Conservation (phyloP, 306 rosid species). For the Casuarina equisetifolia region DNA sequence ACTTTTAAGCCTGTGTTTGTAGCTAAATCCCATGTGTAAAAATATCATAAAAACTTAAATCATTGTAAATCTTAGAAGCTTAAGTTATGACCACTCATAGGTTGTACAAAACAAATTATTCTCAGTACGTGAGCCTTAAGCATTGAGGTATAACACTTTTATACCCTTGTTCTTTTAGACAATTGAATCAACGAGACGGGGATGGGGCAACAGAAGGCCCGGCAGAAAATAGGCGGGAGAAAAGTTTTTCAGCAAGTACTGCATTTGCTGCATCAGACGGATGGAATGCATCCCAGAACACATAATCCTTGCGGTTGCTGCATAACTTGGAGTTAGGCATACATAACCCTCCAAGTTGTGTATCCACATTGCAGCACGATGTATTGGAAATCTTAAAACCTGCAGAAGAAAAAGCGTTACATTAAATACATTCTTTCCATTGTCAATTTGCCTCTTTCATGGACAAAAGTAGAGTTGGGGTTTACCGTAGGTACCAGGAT, state of each 20-base stretch:
- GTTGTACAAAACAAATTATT: neutral
- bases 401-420: neutral
- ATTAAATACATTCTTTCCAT: neutral
- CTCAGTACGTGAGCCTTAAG: neutral
- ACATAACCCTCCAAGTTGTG: constrained; percentile 73
- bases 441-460: neutral
- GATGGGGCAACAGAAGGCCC: constrained; percentile 39
- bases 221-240: constrained; percentile 38
- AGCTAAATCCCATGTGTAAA: too few species aligned
- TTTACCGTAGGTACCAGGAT: constrained; percentile 59
- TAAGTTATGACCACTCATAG: too few species aligned
- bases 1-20: too few species aligned
- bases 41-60: too few species aligned
- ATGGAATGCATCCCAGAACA: constrained; percentile 92
- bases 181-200: constrained; percentile 30
- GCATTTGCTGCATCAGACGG: constrained; percentile 86
- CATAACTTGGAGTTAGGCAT: constrained; percentile 78
- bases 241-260: constrained; percentile 61
- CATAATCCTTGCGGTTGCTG: constrained; percentile 55
- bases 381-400: constrained; percentile 84
- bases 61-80: too few species aligned
- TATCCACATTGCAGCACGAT: constrained; percentile 81
- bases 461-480: neutral
- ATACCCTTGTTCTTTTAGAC: too few species aligned
- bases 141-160: neutral